Evolutionary conservation across 495 filamentous ascomycete species (phyloP), one percentile per base, ranked within the genome.

Genomic region (Tuber indicum): DNA sequence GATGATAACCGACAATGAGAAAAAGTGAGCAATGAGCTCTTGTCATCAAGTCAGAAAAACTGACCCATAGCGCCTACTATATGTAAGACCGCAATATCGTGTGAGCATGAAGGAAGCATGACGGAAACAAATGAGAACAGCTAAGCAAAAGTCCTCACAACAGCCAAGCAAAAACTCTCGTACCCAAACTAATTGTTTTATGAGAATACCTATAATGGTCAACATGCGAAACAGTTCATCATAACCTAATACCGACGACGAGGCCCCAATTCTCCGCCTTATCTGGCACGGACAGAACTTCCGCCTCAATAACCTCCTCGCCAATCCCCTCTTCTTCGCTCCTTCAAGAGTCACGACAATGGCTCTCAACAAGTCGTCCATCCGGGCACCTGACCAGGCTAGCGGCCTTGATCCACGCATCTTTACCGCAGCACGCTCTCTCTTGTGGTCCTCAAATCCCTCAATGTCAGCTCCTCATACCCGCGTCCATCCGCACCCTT

Each of bases 341-440:
- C 89, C 89, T 10, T 89, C 86, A 66, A 91, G 74, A 72, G 90
- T 90, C 0, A 84, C 84, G 23, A 85, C 83, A 0, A 88, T 90
- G 16, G 85, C 84, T 42, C 80, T 81, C 23, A 88, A 52, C 12
- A 88, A 73, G 76, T 86, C 6, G 9, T 43, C 42, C 86, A 81
- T 88, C 86, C 52, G 88, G 76, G 12, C 84, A 87, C 69, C 82
- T 83, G 70, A 90, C 86, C 52, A 88, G 88, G 6, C 89, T 88
- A 0, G 88, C 87, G 39, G 88, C 88, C 82, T 91, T 90, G 71
- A 90, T 86, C 78, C 87, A 86, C 2, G 90, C 86, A 3, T 85
- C 80, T 0, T 84, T 75, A 0, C 85, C 85, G 21, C 85, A 83
- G 32, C 1, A 45, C 86, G 83, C 74, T 87, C 81, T 75, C 86